Percentiles rank a stretch among this genome's conserved stretches.
phyloP scores from a whole-genome alignment of 805 yeast species.

The Cyberlindnera saturnus region DNA sequence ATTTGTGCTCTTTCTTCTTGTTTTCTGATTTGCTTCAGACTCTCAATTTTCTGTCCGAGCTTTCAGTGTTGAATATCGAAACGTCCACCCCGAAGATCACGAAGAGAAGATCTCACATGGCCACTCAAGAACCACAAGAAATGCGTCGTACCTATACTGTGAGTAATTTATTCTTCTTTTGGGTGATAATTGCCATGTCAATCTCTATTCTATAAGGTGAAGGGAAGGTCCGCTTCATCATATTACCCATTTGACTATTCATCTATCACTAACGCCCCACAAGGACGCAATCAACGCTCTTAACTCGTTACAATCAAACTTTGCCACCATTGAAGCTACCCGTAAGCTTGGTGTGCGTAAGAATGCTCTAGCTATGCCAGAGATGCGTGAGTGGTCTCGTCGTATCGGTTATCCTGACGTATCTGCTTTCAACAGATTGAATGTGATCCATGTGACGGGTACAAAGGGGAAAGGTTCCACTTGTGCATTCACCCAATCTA shows the following conservation, averaged over 20 bases:
- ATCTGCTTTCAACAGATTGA: constrained; percentile 63
- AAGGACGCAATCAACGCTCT: constrained; percentile 77
- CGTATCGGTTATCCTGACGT: constrained; percentile 58
- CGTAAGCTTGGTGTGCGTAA: constrained; percentile 59
- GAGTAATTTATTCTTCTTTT: constrained; percentile 1
- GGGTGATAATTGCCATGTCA: not conserved
- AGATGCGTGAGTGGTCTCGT: constrained; percentile 77
- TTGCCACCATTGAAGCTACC: constrained; percentile 80
- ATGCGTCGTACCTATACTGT: constrained; percentile 17
- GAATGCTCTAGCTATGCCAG: constrained; percentile 67
- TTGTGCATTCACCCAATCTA: constrained; percentile 86
- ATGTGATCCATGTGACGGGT: constrained; percentile 89
- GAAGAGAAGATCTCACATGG: constrained; percentile 1
- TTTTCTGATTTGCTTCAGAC: not conserved
- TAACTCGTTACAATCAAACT: constrained; percentile 86
- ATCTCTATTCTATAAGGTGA: no score
- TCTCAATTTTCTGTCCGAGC: not conserved
- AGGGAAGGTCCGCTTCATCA: no score
- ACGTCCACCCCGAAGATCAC: not conserved
- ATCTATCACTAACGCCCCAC: not conserved
- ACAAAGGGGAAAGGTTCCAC: constrained; percentile 99
- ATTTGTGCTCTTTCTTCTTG: not conserved
- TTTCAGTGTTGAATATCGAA: not conserved
- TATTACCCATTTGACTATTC: not conserved
- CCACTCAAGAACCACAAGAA: not conserved